phyloP scores from a whole-genome alignment of 495 filamentous ascomycete species.

The Pseudevernia furfuracea region DNA sequence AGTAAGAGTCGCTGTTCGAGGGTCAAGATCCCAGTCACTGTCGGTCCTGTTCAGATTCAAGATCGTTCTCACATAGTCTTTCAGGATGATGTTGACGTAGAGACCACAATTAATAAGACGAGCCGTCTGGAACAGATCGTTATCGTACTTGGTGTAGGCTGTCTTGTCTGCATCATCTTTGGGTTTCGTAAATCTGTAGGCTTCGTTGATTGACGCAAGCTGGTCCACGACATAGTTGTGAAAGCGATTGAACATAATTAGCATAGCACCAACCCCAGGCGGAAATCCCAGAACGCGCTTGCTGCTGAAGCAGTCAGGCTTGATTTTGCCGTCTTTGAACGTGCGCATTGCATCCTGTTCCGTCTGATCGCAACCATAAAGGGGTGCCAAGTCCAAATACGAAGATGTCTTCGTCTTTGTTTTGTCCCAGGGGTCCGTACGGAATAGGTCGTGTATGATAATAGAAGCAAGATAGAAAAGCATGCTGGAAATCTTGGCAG shows the following conservation, averaged over 20 bases:
- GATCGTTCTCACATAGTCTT: conserved; percentile 78
- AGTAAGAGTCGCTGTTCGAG: conserved; percentile 42
- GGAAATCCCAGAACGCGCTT: conserved; percentile 74
- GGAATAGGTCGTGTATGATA: conserved; percentile 75
- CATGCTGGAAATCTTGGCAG: conserved; percentile 77
- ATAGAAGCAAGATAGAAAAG: conserved; percentile 85
- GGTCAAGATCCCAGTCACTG: conserved; percentile 69
- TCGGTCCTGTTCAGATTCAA: conserved; percentile 65
- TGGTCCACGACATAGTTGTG: conserved; percentile 66
- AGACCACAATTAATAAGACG: conserved; percentile 66
- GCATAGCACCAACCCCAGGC: conserved; percentile 66
- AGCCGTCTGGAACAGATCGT: conserved; percentile 69
- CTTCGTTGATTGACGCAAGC: conserved; percentile 53
- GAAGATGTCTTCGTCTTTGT: conserved; percentile 67
- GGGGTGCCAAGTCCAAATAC: conserved; percentile 75
- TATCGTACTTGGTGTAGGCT: conserved; percentile 59
- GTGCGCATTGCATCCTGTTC: conserved; percentile 72
- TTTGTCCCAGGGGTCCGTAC: conserved; percentile 49
- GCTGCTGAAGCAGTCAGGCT: conserved; percentile 74
- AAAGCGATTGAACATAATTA: conserved; percentile 70
- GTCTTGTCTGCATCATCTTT: conserved; percentile 36
- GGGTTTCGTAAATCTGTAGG: conserved; percentile 46
- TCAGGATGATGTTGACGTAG: conserved; percentile 69
- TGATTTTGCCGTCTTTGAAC: conserved; percentile 74
- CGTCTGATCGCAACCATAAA: conserved; percentile 74